phyloP scores from a whole-genome alignment of 768 basidiomycete species.

The Mycena filopes region DNA sequence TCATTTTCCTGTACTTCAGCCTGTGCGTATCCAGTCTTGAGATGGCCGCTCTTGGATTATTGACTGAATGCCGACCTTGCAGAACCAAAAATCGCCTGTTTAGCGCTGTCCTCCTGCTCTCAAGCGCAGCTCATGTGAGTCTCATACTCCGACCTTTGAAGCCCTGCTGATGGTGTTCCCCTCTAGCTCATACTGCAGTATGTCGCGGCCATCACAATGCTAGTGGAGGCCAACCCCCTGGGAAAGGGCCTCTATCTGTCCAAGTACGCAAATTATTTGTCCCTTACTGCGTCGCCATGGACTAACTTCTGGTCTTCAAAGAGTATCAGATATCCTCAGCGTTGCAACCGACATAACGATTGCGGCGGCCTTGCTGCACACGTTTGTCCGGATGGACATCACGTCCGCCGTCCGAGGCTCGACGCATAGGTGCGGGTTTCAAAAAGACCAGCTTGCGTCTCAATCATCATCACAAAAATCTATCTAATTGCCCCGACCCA shows the following conservation, averaged over 20 bases:
- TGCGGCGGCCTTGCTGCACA: not conserved
- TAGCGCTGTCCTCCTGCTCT: not conserved
- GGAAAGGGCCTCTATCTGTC: too few relatives aligned
- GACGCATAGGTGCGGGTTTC: not conserved
- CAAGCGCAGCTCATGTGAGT: not conserved
- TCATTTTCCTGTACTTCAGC: too few relatives aligned
- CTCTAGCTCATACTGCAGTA: not conserved
- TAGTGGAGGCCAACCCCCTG: too few relatives aligned
- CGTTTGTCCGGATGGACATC: not conserved
- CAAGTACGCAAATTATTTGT: not conserved
- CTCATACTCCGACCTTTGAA: not conserved
- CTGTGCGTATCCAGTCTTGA: too few relatives aligned
- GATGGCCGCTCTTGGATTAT: not conserved
- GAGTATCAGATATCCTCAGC: constrained; percentile 1
- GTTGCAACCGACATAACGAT: constrained; percentile 2
- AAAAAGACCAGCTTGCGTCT: too few relatives aligned
- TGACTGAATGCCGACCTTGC: too few relatives aligned
- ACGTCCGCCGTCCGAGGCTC: not conserved
- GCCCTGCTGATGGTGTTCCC: too few relatives aligned
- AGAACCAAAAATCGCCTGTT: not conserved
- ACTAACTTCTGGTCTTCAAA: too few relatives aligned
- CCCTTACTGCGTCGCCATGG: too few relatives aligned
- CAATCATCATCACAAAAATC: not conserved
- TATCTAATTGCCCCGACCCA: not conserved
- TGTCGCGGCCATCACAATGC: not conserved